Evolutionary conservation across 805 yeast species (phyloP).

Genomic region (Candida maris): DNA sequence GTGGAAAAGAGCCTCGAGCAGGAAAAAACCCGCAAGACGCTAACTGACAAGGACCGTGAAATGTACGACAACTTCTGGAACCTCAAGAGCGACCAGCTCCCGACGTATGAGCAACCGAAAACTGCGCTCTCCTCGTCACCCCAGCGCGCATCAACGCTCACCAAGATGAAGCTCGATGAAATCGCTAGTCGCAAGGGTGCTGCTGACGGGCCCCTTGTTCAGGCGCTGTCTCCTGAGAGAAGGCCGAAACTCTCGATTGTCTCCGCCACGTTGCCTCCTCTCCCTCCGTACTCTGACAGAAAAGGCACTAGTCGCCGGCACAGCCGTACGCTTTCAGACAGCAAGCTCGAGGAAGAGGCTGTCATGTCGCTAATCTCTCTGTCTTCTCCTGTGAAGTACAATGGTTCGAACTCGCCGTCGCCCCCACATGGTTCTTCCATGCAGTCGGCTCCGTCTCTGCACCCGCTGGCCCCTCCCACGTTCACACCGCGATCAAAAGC

Average conservation of each 20-base stretch:
- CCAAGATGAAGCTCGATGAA: slow-evolving; percentile 27
- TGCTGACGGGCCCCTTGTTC: slow-evolving; percentile 23
- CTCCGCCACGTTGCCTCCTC: slow-evolving; percentile 9
- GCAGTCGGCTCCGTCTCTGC: slow-evolving; percentile 4
- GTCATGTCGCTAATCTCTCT: slow-evolving; percentile 52
- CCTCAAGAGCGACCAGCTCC: slow-evolving; percentile 23
- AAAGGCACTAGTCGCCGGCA: slow-evolving; percentile 1
- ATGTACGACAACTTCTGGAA: slow-evolving; percentile 29
- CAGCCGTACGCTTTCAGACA: slow-evolving; percentile 19
- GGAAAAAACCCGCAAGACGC: slow-evolving; percentile 15
- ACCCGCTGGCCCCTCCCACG: slow-evolving; percentile 4
- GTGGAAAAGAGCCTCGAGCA: slow-evolving; percentile 26
- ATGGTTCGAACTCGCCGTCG: slow-evolving; percentile 21
- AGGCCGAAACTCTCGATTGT: slow-evolving; percentile 16
- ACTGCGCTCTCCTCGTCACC: slow-evolving; percentile 7
- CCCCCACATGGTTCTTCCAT: slow-evolving; percentile 15
- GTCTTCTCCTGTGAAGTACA: slow-evolving; percentile 45
- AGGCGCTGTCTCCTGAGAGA: slow-evolving; percentile 22
- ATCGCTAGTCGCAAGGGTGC: slow-evolving; percentile 25
- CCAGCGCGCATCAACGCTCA: slow-evolving; percentile 11
- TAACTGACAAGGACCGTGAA: slow-evolving; percentile 13
- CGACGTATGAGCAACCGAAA: slow-evolving; percentile 10
- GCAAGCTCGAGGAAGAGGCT: slow-evolving; percentile 49
- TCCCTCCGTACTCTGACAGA: slow-evolving; percentile 2
- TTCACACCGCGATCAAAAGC: slow-evolving; percentile 1